A percentile compares a stretch with the other conserved stretches of the same genome.
phyloP scores from a whole-genome alignment of 176 grass and related monocot genomes.

The Microstegium vimineum region DNA sequence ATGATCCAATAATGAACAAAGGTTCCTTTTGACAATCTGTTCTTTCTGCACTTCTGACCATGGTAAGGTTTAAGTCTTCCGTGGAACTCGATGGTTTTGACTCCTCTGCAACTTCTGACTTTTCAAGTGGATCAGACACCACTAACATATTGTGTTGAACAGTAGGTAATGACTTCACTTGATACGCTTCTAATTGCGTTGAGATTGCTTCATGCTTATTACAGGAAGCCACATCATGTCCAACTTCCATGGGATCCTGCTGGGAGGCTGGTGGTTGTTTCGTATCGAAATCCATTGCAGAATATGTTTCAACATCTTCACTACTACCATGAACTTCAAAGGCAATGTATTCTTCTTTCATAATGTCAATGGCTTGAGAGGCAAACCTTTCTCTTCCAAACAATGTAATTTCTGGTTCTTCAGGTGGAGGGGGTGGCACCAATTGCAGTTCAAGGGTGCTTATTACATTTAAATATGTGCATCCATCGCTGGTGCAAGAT shows the following conservation, averaged over 20 bases:
- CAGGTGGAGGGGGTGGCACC: conserved; percentile 28
- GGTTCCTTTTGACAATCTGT: conserved; percentile 16
- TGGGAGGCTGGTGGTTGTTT: conserved; percentile 6
- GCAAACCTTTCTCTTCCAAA: conserved; percentile 91
- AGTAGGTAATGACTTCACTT: conserved; percentile 9
- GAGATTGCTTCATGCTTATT: conserved; percentile 13
- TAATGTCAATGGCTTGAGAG: conserved; percentile 48
- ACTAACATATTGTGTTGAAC: not conserved
- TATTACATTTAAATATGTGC: conserved; percentile 27
- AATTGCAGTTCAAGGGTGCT: conserved; percentile 58
- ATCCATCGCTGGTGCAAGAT: conserved; percentile 9
- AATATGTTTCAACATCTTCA: conserved; percentile 20
- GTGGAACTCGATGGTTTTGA: not conserved
- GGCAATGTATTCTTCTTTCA: conserved; percentile 41
- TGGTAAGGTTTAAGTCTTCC: conserved; percentile 20
- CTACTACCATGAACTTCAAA: conserved; percentile 17
- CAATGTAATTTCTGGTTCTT: conserved; percentile 57
- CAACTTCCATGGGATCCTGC: not conserved
- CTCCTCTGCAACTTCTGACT: not conserved
- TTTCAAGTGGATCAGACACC: conserved; percentile 7
- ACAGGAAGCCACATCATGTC: not conserved
- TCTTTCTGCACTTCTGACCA: conserved; percentile 6
- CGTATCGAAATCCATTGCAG: not conserved
- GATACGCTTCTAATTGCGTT: not conserved
- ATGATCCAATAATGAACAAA: conserved; percentile 43